phyloP scores from a whole-genome alignment of 2,329 filamentous ascomycete species.

The Botrytis hyacinthi region DNA sequence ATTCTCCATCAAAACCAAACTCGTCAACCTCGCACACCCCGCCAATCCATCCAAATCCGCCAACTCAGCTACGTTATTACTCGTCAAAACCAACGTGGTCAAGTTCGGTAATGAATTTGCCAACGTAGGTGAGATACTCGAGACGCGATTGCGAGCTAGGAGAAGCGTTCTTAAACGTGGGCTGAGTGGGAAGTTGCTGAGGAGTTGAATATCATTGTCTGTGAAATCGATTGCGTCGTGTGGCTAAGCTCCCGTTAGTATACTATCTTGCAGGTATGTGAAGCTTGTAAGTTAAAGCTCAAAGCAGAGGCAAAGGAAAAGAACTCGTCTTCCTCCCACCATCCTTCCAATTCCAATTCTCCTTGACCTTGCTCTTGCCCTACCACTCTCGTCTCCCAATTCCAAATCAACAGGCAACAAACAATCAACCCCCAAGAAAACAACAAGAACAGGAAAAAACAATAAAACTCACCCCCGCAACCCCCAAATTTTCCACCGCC shows the following conservation, averaged over 20 bases:
- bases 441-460: constrained; percentile 2
- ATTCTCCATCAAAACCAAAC: constrained; percentile 81
- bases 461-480: constrained; percentile 70
- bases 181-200: constrained; percentile 90
- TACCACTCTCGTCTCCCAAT: not conserved
- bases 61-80: constrained; percentile 80
- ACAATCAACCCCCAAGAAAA: not conserved
- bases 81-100: constrained; percentile 74
- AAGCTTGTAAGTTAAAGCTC: not conserved
- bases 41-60: constrained; percentile 82
- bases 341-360: not conserved
- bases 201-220: constrained; percentile 89
- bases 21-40: constrained; percentile 67
- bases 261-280: not conserved
- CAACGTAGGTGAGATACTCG: constrained; percentile 74
- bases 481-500: constrained; percentile 94
- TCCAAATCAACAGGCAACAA: not conserved
- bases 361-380: constrained; percentile 18
- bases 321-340: not conserved
- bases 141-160: constrained; percentile 83
- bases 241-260: constrained; percentile 54
- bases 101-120: constrained; percentile 77
- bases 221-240: constrained; percentile 98
- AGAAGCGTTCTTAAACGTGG: constrained; percentile 85
- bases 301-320: not conserved